Evolutionary conservation across 2,329 filamentous ascomycete genomes (phyloP).

Genomic region (Alternaria incomplexa): DNA sequence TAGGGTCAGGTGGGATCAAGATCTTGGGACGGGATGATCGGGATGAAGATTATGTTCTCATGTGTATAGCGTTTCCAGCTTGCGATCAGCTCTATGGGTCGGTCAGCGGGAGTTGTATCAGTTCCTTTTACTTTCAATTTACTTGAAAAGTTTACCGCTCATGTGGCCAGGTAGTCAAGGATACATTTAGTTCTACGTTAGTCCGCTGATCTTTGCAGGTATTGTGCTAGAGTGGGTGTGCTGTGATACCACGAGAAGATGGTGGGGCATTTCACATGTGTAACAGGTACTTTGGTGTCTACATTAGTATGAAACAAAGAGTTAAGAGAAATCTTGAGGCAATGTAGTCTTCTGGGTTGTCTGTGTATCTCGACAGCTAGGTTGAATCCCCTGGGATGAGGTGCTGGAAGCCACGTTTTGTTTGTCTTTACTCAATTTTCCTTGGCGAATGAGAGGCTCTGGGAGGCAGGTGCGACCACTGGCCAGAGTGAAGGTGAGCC

Average conservation of each 20-base stretch:
- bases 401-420: background rate
- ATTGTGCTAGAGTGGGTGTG: background rate
- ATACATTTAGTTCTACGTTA: background rate
- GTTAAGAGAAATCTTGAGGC: background rate
- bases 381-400: background rate
- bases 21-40: background rate
- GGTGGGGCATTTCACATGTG: background rate
- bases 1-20: background rate
- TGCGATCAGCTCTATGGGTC: constrained; percentile 5
- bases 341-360: background rate
- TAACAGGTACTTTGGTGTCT: background rate
- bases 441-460: background rate
- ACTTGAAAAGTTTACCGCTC: background rate
- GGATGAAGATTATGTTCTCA: constrained; percentile 15
- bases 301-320: background rate
- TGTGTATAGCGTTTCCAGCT: constrained; percentile 21
- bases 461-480: background rate
- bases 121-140: constrained; percentile 2
- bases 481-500: background rate
- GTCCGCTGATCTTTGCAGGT: background rate
- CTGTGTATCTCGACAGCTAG: background rate
- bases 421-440: background rate
- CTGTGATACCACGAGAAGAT: background rate
- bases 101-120: constrained; percentile 8
- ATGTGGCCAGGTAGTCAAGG: background rate